Percentiles rank a stretch among this genome's conserved stretches.
Evolutionary conservation across 1,284 basidiomycete genomes (phyloP).

Genomic region (Ceratobasidium theobromae): DNA sequence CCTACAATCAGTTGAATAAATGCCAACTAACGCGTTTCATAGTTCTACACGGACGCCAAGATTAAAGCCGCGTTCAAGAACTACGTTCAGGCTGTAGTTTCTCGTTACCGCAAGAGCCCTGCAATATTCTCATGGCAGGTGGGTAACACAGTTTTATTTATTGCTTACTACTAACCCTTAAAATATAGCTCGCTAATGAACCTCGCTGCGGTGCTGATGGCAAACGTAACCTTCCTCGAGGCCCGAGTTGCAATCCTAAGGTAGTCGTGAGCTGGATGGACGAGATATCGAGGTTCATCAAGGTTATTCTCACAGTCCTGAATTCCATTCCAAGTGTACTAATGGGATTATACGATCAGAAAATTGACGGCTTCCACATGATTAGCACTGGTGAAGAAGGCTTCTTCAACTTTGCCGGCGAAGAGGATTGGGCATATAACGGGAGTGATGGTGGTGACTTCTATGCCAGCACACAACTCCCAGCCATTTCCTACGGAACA

Average conservation of each 20-base stretch:
- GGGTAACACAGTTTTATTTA: neutral
- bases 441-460: slow-evolving; percentile 33
- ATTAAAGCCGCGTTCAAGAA: slow-evolving; percentile 37
- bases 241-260: slow-evolving; percentile 29
- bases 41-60: slow-evolving; percentile 35
- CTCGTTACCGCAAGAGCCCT: slow-evolving; percentile 36
- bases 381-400: slow-evolving; percentile 33
- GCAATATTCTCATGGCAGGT: slow-evolving; percentile 36
- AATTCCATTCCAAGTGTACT: neutral
- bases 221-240: slow-evolving; percentile 32
- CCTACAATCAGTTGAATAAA: neutral
- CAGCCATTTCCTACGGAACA: slow-evolving; percentile 32
- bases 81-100: slow-evolving; percentile 39
- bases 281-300: slow-evolving; percentile 35
- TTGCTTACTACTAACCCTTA: neutral
- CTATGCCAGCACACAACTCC: slow-evolving; percentile 29
- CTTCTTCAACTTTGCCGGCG: slow-evolving; percentile 32
- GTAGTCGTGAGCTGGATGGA: slow-evolving; percentile 27
- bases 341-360: slow-evolving; percentile 6
- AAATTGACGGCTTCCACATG: slow-evolving; percentile 29
- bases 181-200: slow-evolving; percentile 28
- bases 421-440: slow-evolving; percentile 33
- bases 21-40: neutral
- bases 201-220: slow-evolving; percentile 34
- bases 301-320: neutral